Conservation (phyloP, 495 filamentous ascomycete genomes). For the Tuber indicum region DNA sequence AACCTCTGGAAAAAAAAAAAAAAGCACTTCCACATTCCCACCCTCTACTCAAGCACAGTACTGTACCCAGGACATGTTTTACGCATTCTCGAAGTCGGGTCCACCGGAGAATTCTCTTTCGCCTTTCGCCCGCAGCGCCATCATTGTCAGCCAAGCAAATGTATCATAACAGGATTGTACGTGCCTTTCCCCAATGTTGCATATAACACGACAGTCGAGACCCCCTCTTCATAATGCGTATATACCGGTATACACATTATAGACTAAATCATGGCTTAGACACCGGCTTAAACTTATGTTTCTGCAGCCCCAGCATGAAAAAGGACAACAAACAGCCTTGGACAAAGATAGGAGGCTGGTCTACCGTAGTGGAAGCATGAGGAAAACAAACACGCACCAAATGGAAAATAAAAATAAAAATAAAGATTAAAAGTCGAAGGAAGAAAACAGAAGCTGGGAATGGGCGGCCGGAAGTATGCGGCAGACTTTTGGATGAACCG, state of each 20-base stretch:
- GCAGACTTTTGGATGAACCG: slow-evolving; percentile 1
- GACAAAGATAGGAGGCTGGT: slow-evolving; percentile 23
- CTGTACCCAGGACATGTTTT: not conserved
- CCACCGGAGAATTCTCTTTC: slow-evolving; percentile 15
- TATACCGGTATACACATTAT: not conserved
- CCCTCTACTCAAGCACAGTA: not conserved
- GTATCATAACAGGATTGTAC: not conserved
- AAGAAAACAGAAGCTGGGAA: slow-evolving; percentile 4
- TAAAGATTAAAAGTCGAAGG: slow-evolving; percentile 9
- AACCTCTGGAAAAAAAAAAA: slow-evolving; percentile 5
- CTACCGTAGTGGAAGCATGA: not conserved
- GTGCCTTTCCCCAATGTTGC: not conserved
- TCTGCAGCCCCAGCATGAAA: not conserved
- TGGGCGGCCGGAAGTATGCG: slow-evolving; percentile 11
- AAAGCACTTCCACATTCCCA: not conserved
- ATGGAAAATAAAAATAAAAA: slow-evolving; percentile 9
- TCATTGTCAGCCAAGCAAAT: not conserved
- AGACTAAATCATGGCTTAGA: not conserved
- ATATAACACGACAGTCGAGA: not conserved
- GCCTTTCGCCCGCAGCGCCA: slow-evolving; percentile 24
- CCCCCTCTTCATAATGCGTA: not conserved
- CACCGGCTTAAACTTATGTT: not conserved
- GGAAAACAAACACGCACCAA: slow-evolving; percentile 13
- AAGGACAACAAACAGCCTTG: slow-evolving; percentile 21
- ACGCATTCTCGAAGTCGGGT: slow-evolving; percentile 9